A percentile compares a stretch with the other conserved stretches of the same genome.
These are phyloP conservation scores for Hyaloscypha variabilis DNA, from an alignment of 495 filamentous ascomycete genomes.

Conservation along the genomic window DNA sequence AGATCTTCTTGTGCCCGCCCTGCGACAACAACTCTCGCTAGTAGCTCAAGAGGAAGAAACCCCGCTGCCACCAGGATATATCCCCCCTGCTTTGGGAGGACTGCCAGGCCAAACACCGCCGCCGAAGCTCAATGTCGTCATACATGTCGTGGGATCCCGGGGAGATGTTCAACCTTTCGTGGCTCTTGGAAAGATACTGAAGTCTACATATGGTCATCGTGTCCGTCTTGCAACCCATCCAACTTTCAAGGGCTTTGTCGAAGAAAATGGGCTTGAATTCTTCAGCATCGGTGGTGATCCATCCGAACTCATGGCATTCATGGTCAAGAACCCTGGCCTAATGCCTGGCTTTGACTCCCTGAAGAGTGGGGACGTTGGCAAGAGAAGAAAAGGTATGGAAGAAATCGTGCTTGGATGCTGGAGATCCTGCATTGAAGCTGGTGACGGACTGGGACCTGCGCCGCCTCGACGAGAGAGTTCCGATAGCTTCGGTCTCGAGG, in stretches of 20 bases:
- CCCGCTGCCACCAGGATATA: conserved; percentile 57
- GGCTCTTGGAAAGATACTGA: conserved; percentile 64
- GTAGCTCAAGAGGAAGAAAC: conserved; percentile 42
- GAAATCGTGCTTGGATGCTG: conserved; percentile 78
- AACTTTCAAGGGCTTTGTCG: conserved; percentile 68
- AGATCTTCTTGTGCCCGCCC: conserved; percentile 64
- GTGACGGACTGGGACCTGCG: conserved; percentile 49
- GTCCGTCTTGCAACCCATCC: conserved; percentile 78
- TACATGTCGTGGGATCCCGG: conserved; percentile 77
- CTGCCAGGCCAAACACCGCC: conserved; percentile 59
- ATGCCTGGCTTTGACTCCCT: conserved; percentile 72
- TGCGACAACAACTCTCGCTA: conserved; percentile 59
- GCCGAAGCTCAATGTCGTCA: conserved; percentile 69
- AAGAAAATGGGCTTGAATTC: conserved; percentile 74
- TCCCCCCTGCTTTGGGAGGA: conserved; percentile 63
- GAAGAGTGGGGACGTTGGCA: conserved; percentile 66
- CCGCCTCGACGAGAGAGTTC: conserved; percentile 30
- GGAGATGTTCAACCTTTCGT: conserved; percentile 83
- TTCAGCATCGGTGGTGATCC: conserved; percentile 82
- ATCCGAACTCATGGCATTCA: conserved; percentile 79
- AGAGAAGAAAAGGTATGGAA: conserved; percentile 67
- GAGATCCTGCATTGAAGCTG: conserved; percentile 70
- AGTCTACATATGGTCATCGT: conserved; percentile 67
- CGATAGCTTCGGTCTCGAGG: conserved; percentile 25
- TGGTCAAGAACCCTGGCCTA: conserved; percentile 84